These are phyloP conservation scores for Ophiostoma novo-ulmi DNA, from an alignment of 2,329 filamentous ascomycete genomes.

Conservation along the genomic window DNA sequence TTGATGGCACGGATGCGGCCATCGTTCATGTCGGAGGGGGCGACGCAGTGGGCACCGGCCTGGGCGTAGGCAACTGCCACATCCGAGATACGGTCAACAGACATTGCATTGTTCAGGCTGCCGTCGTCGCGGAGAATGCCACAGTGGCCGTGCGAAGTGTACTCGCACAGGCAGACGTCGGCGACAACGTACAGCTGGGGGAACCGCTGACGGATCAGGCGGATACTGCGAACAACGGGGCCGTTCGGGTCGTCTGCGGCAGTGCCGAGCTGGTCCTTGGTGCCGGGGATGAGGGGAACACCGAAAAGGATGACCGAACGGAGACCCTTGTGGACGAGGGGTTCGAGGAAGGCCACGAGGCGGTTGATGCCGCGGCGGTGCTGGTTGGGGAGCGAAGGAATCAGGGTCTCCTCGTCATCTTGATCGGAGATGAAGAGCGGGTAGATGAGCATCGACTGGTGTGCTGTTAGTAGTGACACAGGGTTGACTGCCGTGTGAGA, in stretches of 20 bases:
- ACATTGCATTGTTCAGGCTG: conserved; percentile 85
- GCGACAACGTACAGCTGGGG: conserved; percentile 85
- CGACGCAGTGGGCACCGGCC: conserved; percentile 93
- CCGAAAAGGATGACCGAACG: conserved; percentile 93
- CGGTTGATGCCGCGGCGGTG: conserved; percentile 83
- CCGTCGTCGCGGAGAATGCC: conserved; percentile 92
- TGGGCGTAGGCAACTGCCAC: conserved; percentile 97
- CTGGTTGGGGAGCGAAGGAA: conserved; percentile 88
- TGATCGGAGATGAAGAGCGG: conserved; percentile 94
- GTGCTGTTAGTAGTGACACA: conserved; percentile 14
- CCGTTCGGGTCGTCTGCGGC: conserved; percentile 88
- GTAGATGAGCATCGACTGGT: conserved; percentile 94
- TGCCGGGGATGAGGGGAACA: conserved; percentile 73
- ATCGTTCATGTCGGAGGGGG: conserved; percentile 98
- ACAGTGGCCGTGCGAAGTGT: conserved; percentile 96
- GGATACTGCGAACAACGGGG: conserved; percentile 83
- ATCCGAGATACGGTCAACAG: conserved; percentile 89
- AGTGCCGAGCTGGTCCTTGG: conserved; percentile 88
- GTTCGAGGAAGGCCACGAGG: conserved; percentile 75
- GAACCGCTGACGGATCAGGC: conserved; percentile 75
- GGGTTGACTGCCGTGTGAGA: not conserved
- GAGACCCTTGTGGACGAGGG: conserved; percentile 83
- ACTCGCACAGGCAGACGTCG: conserved; percentile 97
- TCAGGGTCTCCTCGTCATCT: conserved; percentile 83
- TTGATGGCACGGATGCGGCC: conserved; percentile 96